Base-by-base conservation (phyloP, 768 basidiomycete genomes). In the Termitomyces sp. region DNA sequence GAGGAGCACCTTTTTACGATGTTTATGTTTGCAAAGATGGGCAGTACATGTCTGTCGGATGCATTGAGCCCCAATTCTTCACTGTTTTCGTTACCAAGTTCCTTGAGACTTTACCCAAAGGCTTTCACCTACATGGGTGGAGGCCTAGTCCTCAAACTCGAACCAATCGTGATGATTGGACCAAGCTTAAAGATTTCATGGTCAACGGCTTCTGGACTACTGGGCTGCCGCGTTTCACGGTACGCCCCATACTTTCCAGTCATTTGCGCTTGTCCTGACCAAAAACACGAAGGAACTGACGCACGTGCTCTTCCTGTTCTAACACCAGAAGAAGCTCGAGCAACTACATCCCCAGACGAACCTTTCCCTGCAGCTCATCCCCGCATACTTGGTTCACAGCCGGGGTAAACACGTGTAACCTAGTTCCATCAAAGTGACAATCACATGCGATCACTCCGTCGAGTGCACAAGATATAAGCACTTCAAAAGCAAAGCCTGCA, bases 1-100 rank as follows among this genome's bases (percentile, higher is more conserved):
- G 89, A 0, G 90, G 88, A 4, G 80, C 88, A 5, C 91, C 91
- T 0, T 92, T 85, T 73, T 94, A 94, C 65, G 78, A 77, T 58
- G 72, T 89, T 10, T 92, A 94, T 64, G 76, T 78, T 0, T 92
- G 90, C 66, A 76, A 82, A 56, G 89, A 88, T 66, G 86, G 85
- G 1, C 72, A 78, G 39, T 90, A 82, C 80, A 88, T 94, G 80
- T 83, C 86, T 2, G 81, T 93, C 28, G 90, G 82, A 29, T 90
- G 88, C 64, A 67, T 90, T 13, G 90, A 92, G 66, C 85, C 87
- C 5, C 80, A 81, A 41, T 91, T 91, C 70, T 91, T 86, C 69
- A 70, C 73, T 24, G 73, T 70, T 1, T 91, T 92, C 64, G 73
- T 90, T 45, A 73, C 77, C 10, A 65, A 62, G 1, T 88, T 91